phyloP scores from a whole-genome alignment of 2,329 filamentous ascomycete species.

The Ascosphaera pollenicola region DNA sequence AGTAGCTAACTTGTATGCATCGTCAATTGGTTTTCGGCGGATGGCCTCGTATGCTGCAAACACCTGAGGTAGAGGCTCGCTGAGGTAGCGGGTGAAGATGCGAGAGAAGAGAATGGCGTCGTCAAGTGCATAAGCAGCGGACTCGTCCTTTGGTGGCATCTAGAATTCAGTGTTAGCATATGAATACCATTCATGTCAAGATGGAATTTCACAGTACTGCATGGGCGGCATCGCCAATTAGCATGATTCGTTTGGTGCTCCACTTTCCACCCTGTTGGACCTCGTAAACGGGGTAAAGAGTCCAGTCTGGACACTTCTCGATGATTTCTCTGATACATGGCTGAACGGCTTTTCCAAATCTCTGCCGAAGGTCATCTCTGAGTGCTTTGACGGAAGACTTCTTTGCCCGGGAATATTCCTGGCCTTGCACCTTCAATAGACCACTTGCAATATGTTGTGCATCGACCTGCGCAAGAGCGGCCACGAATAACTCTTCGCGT shows the following conservation, averaged over 20 bases:
- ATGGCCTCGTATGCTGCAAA: constrained; percentile 19
- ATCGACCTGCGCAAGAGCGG: constrained; percentile 17
- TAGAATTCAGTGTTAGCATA: constrained; percentile 7
- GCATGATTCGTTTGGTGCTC: constrained; percentile 18
- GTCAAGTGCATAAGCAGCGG: constrained; percentile 22
- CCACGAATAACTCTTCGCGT: constrained; percentile 16
- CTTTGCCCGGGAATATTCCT: constrained; percentile 8
- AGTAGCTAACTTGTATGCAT: constrained; percentile 18
- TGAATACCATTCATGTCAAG: constrained; percentile 23
- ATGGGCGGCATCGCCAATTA: constrained; percentile 26
- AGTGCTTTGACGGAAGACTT: constrained; percentile 14
- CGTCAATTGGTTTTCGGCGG: constrained; percentile 16
- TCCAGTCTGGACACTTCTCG: constrained; percentile 15
- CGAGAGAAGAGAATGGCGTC: constrained; percentile 23
- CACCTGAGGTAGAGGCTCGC: constrained; percentile 11
- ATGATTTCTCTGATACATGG: constrained; percentile 18
- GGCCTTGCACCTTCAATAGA: constrained; percentile 3
- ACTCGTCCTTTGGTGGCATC: constrained; percentile 27
- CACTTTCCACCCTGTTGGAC: constrained; percentile 18
- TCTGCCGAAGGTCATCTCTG: constrained; percentile 14
- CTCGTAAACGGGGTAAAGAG: constrained; percentile 24
- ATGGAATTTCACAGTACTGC: constrained; percentile 12
- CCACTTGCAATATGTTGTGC: constrained; percentile 11
- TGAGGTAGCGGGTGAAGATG: constrained; percentile 14
- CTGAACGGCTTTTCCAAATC: constrained; percentile 15